phyloP scores from a whole-genome alignment of 2,329 filamentous ascomycete genomes.

The Fusarium buxicola region DNA sequence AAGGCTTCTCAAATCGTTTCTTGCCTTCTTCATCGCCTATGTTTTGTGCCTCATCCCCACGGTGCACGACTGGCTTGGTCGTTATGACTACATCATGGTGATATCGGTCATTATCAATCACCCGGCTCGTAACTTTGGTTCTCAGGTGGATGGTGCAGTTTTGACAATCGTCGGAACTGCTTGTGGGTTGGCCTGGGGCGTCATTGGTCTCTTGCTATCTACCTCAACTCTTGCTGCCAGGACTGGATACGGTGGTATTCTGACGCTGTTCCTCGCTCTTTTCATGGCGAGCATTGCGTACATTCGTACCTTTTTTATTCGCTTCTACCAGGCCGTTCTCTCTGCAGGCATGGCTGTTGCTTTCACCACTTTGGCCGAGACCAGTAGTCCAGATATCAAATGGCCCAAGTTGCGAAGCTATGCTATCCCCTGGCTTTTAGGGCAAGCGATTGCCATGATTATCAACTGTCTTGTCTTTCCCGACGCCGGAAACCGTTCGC shows the following conservation, averaged over 20 bases:
- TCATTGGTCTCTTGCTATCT: constrained; percentile 64
- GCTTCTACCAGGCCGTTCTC: constrained; percentile 66
- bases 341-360: constrained; percentile 67
- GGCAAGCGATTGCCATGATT: constrained; percentile 64
- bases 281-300: constrained; percentile 65
- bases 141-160: constrained; percentile 67
- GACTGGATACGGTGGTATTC: constrained; percentile 63
- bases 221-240: constrained; percentile 60
- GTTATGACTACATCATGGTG: constrained; percentile 66
- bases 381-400: constrained; percentile 54
- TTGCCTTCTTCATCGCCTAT: constrained; percentile 69
- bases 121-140: constrained; percentile 65
- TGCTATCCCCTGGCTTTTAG: constrained; percentile 66
- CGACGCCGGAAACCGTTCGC: constrained; percentile 65
- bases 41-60: constrained; percentile 64
- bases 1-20: constrained; percentile 63
- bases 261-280: constrained; percentile 65
- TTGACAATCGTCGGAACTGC: constrained; percentile 66
- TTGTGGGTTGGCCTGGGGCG: constrained; percentile 66
- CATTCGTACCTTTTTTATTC: constrained; percentile 65
- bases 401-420: constrained; percentile 65
- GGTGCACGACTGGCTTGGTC: constrained; percentile 63
- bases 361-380: constrained; percentile 65
- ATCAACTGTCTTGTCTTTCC: constrained; percentile 63
- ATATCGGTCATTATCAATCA: constrained; percentile 70